phyloP scores from a whole-genome alignment of 768 basidiomycete species.

The Amanita subjunquillea region DNA sequence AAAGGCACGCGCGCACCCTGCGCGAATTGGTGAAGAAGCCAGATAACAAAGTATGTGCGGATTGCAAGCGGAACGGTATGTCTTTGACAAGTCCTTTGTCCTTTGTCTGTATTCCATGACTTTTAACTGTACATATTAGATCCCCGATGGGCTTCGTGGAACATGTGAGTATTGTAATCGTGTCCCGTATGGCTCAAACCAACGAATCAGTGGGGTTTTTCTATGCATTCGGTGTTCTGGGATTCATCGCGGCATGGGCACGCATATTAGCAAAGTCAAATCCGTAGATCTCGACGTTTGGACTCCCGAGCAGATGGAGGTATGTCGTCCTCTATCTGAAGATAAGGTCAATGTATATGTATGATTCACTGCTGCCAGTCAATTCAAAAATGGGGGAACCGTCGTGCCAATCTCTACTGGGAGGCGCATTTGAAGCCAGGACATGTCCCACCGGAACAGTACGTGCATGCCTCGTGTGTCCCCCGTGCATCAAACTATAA shows the following conservation, averaged over 20 bases:
- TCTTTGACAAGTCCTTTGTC: constrained; percentile 2
- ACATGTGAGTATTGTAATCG: constrained; percentile 45
- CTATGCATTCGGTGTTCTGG: constrained; percentile 97
- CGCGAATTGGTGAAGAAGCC: constrained; percentile 81
- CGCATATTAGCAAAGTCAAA: constrained; percentile 95
- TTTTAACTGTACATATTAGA: constrained; percentile 35
- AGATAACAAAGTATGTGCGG: constrained; percentile 91
- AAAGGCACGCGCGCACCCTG: constrained; percentile 66
- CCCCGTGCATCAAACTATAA: background rate
- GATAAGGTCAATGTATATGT: background rate
- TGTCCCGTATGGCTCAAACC: background rate
- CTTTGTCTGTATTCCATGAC: background rate
- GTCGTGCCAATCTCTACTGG: constrained; percentile 91
- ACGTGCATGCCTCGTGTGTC: constrained; percentile 21
- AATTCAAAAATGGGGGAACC: constrained; percentile 93
- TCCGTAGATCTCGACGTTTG: constrained; percentile 96
- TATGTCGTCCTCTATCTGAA: constrained; percentile 19
- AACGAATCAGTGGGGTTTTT: constrained; percentile 65
- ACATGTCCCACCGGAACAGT: constrained; percentile 94
- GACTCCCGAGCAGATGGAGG: constrained; percentile 97
- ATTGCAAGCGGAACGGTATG: constrained; percentile 94
- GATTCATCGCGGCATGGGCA: constrained; percentile 96
- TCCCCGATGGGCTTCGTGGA: constrained; percentile 98
- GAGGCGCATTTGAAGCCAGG: constrained; percentile 90
- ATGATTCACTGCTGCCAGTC: constrained; percentile 28